Evolutionary conservation across 805 yeast species (phyloP).

Genomic region (Saccharomycopsis sp.): DNA sequence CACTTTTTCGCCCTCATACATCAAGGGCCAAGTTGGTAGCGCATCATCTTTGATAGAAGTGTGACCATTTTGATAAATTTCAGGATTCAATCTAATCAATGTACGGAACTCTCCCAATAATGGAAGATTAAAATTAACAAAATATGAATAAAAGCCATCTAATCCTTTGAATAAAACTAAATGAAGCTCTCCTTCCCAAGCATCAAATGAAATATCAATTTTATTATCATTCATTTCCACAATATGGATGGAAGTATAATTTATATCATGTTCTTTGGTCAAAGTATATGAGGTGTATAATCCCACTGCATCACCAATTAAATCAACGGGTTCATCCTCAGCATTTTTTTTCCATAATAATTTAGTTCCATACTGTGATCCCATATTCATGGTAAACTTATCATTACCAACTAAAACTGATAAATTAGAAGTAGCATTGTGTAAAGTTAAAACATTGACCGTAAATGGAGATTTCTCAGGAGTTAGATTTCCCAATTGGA

Average conservation of each 20-base stretch:
- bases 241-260: background rate
- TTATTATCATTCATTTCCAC: background rate
- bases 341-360: background rate
- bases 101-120: background rate
- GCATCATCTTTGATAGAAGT: background rate
- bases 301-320: background rate
- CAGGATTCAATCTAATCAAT: background rate
- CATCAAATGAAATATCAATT: background rate
- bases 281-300: background rate
- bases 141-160: background rate
- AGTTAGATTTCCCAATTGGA: too few species aligned
- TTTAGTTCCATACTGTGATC: background rate
- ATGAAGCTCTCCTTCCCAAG: background rate
- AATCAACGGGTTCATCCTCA: background rate
- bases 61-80: background rate
- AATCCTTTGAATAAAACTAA: background rate
- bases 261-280: background rate
- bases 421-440: background rate
- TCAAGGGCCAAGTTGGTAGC: background rate
- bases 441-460: background rate
- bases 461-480: too few species aligned
- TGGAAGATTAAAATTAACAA: background rate
- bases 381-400: slow-evolving; percentile 1
- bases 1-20: background rate
- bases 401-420: background rate